Evolutionary conservation across 106 monocot genomes (phyloP), one percentile per base, ranked within the genome.

Genomic region (Platanthera zijinensis): DNA sequence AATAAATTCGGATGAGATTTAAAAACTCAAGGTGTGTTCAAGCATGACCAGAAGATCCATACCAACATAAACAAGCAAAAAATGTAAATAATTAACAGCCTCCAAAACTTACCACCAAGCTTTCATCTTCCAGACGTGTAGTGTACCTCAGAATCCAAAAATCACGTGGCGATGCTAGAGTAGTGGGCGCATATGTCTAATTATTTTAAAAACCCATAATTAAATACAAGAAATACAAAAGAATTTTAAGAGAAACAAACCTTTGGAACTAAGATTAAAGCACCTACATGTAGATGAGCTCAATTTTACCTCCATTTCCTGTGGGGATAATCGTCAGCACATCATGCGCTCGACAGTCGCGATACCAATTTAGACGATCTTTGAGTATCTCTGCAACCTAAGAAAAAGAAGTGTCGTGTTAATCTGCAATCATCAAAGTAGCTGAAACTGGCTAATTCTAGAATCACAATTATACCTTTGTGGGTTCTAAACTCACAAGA

Each of bases 401-500:
- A 32, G 32, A 32, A 32, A 32, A 32, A 32, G 32, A 32, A 0
- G 32, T 32, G 32, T 2, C 32, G 2, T 2, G 32, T 32, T 0
- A 32, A 32, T 32, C 32, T 32, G 32, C 32, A 32, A 1, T 32
- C 32, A 32, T 32, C 32, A 32, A 32, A 1, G 32, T 32, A 32
- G 32, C 2, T 1, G 32, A 32, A 32, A 2, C 32, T 2, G 32
- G 32, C 32, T 32, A 32, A 32, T 32, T 32, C 32, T 32, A 32
- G 32, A 32, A 32, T 0, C 32, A 32, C 2, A 32, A 32, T 32
- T 32, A 32, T 32, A 32, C 95, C 96, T 96, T 96, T 28, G 90
- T 84, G 89, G 96, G 96, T 75, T 96, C 96, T 75, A 96, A 80
- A 84, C 96, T 90, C 90, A 96, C 96, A 81, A 96, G 96, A 71